Evolutionary conservation across 2,329 filamentous ascomycete genomes (phyloP), one percentile per base, ranked within the genome.

Genomic region (Emmonsiellopsis sp.): DNA sequence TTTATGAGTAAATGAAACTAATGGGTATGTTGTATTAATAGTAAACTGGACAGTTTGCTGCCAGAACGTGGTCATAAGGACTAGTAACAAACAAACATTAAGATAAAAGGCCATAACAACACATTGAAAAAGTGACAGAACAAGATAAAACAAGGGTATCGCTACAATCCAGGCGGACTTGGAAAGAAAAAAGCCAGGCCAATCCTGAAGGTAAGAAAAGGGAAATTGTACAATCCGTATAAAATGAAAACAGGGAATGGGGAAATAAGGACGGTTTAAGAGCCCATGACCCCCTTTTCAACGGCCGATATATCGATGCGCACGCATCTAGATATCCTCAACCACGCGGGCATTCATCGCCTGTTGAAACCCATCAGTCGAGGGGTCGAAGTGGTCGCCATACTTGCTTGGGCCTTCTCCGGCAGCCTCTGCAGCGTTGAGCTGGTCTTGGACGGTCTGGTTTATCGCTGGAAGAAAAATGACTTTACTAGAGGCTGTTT

Each of bases 401-500:
- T 80, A 76, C 9, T 67, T 71, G 62, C 75, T 78, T 0, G 78
- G 77, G 0, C 81, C 82, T 61, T 83, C 80, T 53, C 78, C 81
- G 45, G 75, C 71, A 5, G 68, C 68, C 32, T 79, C 74, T 14
- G 76, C 76, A 40, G 73, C 63, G 2, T 74, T 71, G 51, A 83
- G 66, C 55, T 79, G 72, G 53, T 71, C 68, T 59, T 76, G 75
- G 64, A 73, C 62, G 13, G 80, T 83, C 72, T 87, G 81, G 69
- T 80, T 81, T 42, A 76, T 71, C 7, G 77, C 82, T 1, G 86
- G 87, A 61, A 93, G 67, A 78, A 93, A 92, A 62, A 92, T 91
- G 64, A 93, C 86, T 74, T 94, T 94, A 71, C 78, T 81, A 72
- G 90, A 94, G 47, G 90, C 88, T 0, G 83, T 82, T 81, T 96